Evolutionary conservation across 106 monocot species (phyloP), one percentile per base, ranked within the genome.

Genomic region (Acorus gramineus): DNA sequence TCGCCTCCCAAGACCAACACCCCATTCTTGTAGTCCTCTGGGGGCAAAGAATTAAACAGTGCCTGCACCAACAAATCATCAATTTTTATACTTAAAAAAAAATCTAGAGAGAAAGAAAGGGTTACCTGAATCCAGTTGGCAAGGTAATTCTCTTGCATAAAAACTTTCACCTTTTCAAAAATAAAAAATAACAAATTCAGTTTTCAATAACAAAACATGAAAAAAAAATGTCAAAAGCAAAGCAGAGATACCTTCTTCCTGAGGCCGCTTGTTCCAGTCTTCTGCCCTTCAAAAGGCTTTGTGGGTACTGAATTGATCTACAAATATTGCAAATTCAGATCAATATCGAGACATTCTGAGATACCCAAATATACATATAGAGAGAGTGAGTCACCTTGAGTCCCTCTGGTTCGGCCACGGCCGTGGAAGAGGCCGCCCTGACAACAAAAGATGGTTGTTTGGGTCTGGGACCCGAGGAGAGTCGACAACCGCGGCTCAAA

Each of bases 51-150:
- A 56, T 86, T 83, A 64, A 92, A 98, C 5, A 98, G 68, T 50
- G 98, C 92, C 98, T 95, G 68, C 14, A 68, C 50, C 57, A 55
- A n/a, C 50, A 10, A 53, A 42, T 9, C 2, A 12, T 8, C 11
- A 3, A 45, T 50, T 9, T 3, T 49, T 47, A 14, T 13, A 6
- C 56, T 14, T 45, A 55, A 42, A 14, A 52, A 8, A 3, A 61
- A 49, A 8, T 14, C 45, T 13, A 49, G 14, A 57, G 53, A 56
- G 46, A 61, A 62, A 6, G 51, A 9, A 1, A 57, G 49, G 44
- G 8, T 11, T 46, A 90, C 94, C 94, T 98, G 98, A 67, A 98
- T 86, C 98, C 98, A 98, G 58, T 92, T 98, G 0, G 85, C 98
- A 14, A 98, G 56, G 64, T 98, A 98, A 68, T 89, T 92, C 73